These are phyloP conservation scores for Corniculantispora saksenae DNA, from an alignment of 2,329 filamentous ascomycete genomes.

Conservation along the genomic window DNA sequence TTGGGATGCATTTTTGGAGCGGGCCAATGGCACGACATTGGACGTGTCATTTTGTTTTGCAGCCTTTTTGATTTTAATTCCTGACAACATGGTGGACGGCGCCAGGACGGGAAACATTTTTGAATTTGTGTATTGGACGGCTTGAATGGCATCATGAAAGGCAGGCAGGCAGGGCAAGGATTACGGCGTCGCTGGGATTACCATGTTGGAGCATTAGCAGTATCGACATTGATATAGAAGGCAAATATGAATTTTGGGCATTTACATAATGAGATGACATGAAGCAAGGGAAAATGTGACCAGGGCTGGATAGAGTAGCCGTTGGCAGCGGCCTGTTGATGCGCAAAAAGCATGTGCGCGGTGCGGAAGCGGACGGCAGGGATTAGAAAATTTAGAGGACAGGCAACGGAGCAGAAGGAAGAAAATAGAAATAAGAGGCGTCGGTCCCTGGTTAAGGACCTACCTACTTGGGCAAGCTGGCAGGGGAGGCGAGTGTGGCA, in stretches of 20 bases:
- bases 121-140: conserved; percentile 6
- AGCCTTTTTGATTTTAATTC: neutral
- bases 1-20: neutral
- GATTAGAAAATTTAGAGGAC: no score
- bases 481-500: conserved; percentile 8
- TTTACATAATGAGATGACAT: conserved; percentile 6
- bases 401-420: neutral
- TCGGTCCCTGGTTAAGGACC: conserved; percentile 3
- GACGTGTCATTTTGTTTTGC: neutral
- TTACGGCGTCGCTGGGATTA: neutral
- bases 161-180: neutral
- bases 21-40: neutral
- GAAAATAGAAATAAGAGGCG: neutral
- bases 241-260: conserved; percentile 5
- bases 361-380: neutral
- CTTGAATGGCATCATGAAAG: neutral
- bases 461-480: conserved; percentile 11
- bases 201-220: conserved; percentile 5
- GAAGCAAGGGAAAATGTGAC: neutral
- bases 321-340: neutral
- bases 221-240: conserved; percentile 10
- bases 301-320: neutral
- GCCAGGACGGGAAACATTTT: conserved; percentile 1
- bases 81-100: conserved; percentile 3
- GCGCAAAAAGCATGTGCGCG: neutral